A percentile compares a stretch with the other conserved stretches of the same genome.
Conservation (phyloP, 495 filamentous ascomycete genomes). For the Oleoguttula mirabilis region DNA sequence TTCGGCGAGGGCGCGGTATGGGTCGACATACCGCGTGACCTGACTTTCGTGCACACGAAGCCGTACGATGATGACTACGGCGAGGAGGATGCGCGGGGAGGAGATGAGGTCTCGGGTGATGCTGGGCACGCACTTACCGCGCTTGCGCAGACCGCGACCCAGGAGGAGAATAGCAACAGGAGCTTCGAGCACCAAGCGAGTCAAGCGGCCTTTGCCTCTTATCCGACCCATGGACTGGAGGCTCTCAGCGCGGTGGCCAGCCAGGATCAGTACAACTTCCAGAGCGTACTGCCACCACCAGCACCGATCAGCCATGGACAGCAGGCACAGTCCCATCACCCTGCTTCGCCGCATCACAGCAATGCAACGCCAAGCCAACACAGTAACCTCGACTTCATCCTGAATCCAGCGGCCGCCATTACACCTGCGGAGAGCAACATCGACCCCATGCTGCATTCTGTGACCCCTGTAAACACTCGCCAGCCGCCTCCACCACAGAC, state of each 20-base stretch:
- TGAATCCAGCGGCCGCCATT: conserved; percentile 41
- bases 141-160: background rate
- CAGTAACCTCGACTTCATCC: conserved; percentile 41
- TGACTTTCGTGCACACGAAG: conserved; percentile 56
- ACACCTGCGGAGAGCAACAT: conserved; percentile 33
- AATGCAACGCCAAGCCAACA: conserved; percentile 1
- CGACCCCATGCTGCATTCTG: conserved; percentile 27
- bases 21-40: conserved; percentile 50
- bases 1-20: conserved; percentile 50
- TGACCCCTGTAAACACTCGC: background rate
- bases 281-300: conserved; percentile 26
- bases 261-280: conserved; percentile 35
- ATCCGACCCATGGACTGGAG: conserved; percentile 42
- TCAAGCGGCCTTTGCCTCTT: conserved; percentile 12
- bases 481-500: background rate
- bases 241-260: conserved; percentile 45
- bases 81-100: background rate
- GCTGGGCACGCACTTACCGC: conserved; percentile 1
- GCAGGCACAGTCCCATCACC: conserved; percentile 3
- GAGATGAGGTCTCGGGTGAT: background rate
- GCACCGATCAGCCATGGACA: conserved; percentile 14
- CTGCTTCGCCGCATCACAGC: conserved; percentile 1
- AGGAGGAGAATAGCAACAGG: background rate
- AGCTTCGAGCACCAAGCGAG: background rate
- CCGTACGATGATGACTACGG: conserved; percentile 41